Evolutionary conservation across 441 rosid species (phyloP).

Genomic region (Isatis lusitanica): DNA sequence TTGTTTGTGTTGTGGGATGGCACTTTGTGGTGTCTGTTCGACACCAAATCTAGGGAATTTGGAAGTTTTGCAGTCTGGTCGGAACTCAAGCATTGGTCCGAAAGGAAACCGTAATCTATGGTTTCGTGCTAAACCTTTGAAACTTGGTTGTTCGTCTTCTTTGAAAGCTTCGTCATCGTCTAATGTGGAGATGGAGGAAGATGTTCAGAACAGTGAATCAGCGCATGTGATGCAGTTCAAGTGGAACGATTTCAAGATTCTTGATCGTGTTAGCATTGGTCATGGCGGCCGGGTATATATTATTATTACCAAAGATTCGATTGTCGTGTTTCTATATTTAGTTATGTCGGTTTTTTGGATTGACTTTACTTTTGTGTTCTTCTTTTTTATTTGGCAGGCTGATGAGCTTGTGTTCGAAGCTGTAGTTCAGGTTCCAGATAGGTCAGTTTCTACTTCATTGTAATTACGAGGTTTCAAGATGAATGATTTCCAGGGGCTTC

Average conservation of each 20-base stretch:
- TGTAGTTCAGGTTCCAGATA: conserved; percentile 59
- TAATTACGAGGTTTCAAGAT: conserved; percentile 18
- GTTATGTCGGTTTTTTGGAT: neutral
- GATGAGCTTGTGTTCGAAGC: conserved; percentile 92
- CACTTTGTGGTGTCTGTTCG: conserved; percentile 44
- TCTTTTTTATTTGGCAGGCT: conserved; percentile 47
- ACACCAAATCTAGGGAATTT: conserved; percentile 40
- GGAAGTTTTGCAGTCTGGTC: conserved; percentile 34
- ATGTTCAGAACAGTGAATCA: conserved; percentile 18
- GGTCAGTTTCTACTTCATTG: conserved; percentile 49
- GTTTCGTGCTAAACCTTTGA: conserved; percentile 24
- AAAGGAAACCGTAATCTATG: conserved; percentile 22
- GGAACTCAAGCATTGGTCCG: conserved; percentile 39
- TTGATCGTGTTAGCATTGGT: conserved; percentile 80
- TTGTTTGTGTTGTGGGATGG: conserved; percentile 44
- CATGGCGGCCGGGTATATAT: conserved; percentile 80
- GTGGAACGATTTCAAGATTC: conserved; percentile 75
- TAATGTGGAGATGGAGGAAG: conserved; percentile 45
- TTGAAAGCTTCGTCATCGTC: conserved; percentile 31
- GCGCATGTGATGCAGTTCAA: conserved; percentile 66
- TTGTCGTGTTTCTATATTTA: neutral
- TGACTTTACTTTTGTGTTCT: neutral
- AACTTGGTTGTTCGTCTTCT: conserved; percentile 45
- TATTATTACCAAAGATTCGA: neutral
- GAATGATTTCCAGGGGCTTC: conserved; percentile 19